Base-by-base conservation (phyloP, 306 rosid genomes). In the Malus fusca region DNA sequence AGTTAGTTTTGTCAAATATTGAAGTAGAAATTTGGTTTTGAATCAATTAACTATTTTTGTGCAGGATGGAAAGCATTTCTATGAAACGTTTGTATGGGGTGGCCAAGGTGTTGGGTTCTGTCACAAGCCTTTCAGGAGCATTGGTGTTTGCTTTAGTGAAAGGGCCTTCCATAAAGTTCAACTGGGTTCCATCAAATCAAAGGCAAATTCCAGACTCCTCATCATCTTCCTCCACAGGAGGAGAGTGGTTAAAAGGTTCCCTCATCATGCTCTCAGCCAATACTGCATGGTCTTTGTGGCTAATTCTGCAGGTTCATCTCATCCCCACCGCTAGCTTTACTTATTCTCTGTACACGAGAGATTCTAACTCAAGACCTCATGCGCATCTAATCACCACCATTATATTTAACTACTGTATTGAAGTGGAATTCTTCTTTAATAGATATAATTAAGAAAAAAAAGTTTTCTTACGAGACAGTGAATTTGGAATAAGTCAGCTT, bases 261-360 rank as follows among this genome's bases (percentile, higher is more conserved):
- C 79, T 90, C 62, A 75, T 89, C 80, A 95, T 95, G 98, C 87
- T 95, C 74, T 77, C 90, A 18, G 98, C 96, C 84, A 95, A 92
- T 77, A 80, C 83, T 64, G 42, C 86, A 56, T 92, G 96, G 96
- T 86, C 97, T 66, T 46, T 95, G 37, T 95, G 98, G 97, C 97
- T 95, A 67, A 81, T 95, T 82, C 81, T 92, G 68, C 98, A 95
- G 97, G 98, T 93, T 64, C 3, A 4, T 61, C 17, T 64, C 19
- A 58, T 58, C 30, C 4, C 26, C 26, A 58, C 15, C 30, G 11
- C 28, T 22, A 3, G 9, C 12, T 58, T 4, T 58, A 58, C 23
- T 22, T 22, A 22, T n/a, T 58, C 6, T 58, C 23, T 58, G 6
- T 17, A 18, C 55, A 51, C 0, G 8, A 51, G 21, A 51, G 55